phyloP scores from a whole-genome alignment of 2,329 filamentous ascomycete species.

The Aspergillus pseudoterreus region DNA sequence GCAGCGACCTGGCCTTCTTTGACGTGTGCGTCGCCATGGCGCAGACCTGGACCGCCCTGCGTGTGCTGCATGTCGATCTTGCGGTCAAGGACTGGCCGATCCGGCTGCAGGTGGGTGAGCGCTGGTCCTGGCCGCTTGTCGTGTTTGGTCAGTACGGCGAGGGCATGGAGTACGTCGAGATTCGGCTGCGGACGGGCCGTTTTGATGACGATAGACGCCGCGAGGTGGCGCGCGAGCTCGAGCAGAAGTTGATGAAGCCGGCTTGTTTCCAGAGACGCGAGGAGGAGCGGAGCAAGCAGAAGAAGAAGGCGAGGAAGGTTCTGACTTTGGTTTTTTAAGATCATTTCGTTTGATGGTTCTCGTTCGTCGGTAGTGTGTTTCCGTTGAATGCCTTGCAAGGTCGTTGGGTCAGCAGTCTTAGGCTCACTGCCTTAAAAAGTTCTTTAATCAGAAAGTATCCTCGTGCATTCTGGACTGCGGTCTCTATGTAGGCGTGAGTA shows the following conservation, averaged over 20 bases:
- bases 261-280: slow-evolving; percentile 13
- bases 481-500: slow-evolving; percentile 1
- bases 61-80: slow-evolving; percentile 16
- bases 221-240: slow-evolving; percentile 12
- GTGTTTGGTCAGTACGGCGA: slow-evolving; percentile 8
- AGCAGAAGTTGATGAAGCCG: slow-evolving; percentile 17
- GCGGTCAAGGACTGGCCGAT: slow-evolving; percentile 19
- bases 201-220: slow-evolving; percentile 10
- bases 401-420: too few relatives aligned
- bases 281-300: slow-evolving; percentile 14
- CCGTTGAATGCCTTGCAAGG: too few relatives aligned
- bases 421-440: too few relatives aligned
- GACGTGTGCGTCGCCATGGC: slow-evolving; percentile 15
- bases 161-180: slow-evolving; percentile 11
- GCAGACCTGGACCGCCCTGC: slow-evolving; percentile 6
- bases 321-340: slow-evolving; percentile 14
- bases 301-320: slow-evolving; percentile 13
- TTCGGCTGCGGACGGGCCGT: slow-evolving; percentile 13
- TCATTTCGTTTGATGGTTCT: too few relatives aligned
- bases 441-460: too few relatives aligned
- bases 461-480: not conserved
- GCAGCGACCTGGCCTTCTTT: slow-evolving; percentile 19
- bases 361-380: too few relatives aligned
- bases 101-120: slow-evolving; percentile 15
- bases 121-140: slow-evolving; percentile 20